phyloP scores from a whole-genome alignment of 148 eudicot genomes.

The Amaranthus hypochondriacus region DNA sequence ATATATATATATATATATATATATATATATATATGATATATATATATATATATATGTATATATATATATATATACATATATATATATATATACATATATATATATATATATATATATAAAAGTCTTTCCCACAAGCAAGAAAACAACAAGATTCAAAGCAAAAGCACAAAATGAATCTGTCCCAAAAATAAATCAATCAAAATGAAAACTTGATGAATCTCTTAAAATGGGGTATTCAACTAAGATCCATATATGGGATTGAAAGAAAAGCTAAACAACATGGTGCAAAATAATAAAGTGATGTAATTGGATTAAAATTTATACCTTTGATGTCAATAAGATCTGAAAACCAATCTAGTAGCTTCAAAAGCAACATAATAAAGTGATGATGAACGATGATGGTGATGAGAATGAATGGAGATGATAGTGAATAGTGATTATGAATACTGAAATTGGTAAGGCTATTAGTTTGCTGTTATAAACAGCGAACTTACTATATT shows the following conservation, averaged over 20 bases:
- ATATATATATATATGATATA: too few relatives aligned
- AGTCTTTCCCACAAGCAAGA: slow-evolving; percentile 64
- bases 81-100: too few relatives aligned
- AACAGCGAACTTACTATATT: too few relatives aligned
- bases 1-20: too few relatives aligned
- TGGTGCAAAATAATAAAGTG: slow-evolving; percentile 62
- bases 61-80: too few relatives aligned
- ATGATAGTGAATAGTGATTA: too few relatives aligned
- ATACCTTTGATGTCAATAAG: slow-evolving; percentile 52
- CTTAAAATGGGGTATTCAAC: slow-evolving; percentile 55
- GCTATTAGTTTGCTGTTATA: too few relatives aligned
- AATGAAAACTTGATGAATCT: slow-evolving; percentile 48
- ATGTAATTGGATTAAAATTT: slow-evolving; percentile 57
- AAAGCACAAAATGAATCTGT: slow-evolving; percentile 66
- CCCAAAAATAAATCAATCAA: slow-evolving; percentile 57
- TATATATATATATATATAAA: slow-evolving; percentile 10
- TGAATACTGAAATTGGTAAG: too few relatives aligned
- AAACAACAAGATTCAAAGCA: slow-evolving; percentile 66
- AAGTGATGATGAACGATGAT: too few relatives aligned
- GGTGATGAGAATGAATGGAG: too few relatives aligned
- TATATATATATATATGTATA: too few relatives aligned
- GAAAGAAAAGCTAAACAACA: slow-evolving; percentile 57
- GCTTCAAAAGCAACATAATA: slow-evolving; percentile 52
- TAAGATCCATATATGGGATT: slow-evolving; percentile 46
- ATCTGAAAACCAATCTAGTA: slow-evolving; percentile 58